phyloP scores from a whole-genome alignment of 495 filamentous ascomycete species.

The Xylaria flabelliformis region DNA sequence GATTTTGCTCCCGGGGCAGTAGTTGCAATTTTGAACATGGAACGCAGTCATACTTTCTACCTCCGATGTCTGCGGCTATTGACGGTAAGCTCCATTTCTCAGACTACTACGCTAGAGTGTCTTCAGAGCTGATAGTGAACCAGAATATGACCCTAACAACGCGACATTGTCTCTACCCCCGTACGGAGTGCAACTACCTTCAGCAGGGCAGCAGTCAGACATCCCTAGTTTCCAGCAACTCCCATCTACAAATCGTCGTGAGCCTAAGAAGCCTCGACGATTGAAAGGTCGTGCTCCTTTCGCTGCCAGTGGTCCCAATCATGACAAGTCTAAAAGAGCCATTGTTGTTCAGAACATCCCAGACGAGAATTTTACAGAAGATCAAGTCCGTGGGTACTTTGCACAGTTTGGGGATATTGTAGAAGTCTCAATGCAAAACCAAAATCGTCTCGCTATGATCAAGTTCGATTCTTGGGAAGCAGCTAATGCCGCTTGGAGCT shows the following conservation, averaged over 20 bases:
- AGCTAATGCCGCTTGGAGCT: slow-evolving; percentile 84
- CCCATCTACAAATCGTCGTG: slow-evolving; percentile 39
- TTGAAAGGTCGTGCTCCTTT: slow-evolving; percentile 66
- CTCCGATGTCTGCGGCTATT: slow-evolving; percentile 35
- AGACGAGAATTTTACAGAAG: slow-evolving; percentile 80
- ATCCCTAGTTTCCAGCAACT: slow-evolving; percentile 17
- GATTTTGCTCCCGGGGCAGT: slow-evolving; percentile 79
- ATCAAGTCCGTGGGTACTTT: slow-evolving; percentile 80
- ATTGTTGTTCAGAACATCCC: slow-evolving; percentile 95
- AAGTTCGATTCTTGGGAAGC: slow-evolving; percentile 75
- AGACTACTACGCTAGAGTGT: background rate
- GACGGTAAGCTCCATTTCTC: slow-evolving; percentile 50
- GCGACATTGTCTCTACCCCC: slow-evolving; percentile 51
- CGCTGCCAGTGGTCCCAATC: slow-evolving; percentile 75
- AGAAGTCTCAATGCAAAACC: slow-evolving; percentile 75
- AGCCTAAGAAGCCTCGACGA: slow-evolving; percentile 49
- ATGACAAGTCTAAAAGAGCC: slow-evolving; percentile 75
- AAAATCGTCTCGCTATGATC: slow-evolving; percentile 80
- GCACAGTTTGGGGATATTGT: slow-evolving; percentile 79
- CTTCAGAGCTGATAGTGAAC: slow-evolving; percentile 26
- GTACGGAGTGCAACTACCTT: slow-evolving; percentile 24
- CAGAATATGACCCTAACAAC: slow-evolving; percentile 88
- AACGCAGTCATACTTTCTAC: slow-evolving; percentile 58
- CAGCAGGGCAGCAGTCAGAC: slow-evolving; percentile 23
- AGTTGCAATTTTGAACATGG: slow-evolving; percentile 86